phyloP scores from a whole-genome alignment of 2,329 filamentous ascomycete species.

The Nemania serpens region DNA sequence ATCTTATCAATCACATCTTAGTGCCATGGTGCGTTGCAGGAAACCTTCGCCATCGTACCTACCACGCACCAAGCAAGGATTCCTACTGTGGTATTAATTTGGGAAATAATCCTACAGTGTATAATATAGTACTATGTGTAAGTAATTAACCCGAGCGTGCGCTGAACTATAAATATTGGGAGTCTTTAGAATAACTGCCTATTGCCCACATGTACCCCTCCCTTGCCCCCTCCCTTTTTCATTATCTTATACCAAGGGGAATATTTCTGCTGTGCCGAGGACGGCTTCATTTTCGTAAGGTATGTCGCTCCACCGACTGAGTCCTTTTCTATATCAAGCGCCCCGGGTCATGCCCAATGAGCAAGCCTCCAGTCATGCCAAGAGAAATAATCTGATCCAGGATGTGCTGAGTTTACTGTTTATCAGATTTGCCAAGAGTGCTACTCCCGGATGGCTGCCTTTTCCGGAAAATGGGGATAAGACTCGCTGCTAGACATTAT shows the following conservation, averaged over 20 bases:
- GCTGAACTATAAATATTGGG: no score
- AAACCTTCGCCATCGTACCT: background rate
- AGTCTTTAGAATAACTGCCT: no score
- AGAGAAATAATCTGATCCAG: slow-evolving; percentile 23
- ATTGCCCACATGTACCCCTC: no score
- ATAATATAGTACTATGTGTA: no score
- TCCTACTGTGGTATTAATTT: no score
- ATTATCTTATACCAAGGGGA: no score
- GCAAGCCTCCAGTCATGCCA: background rate
- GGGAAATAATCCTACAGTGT: no score
- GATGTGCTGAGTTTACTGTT: slow-evolving; percentile 1
- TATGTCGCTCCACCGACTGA: background rate
- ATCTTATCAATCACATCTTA: slow-evolving; percentile 22
- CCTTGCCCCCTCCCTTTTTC: no score
- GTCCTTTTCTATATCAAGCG: background rate
- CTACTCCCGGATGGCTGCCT: background rate
- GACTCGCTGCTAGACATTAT: no score
- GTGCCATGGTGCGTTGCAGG: background rate
- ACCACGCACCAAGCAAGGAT: background rate
- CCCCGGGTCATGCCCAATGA: slow-evolving; percentile 2
- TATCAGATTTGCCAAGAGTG: slow-evolving; percentile 14
- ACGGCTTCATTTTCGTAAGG: background rate
- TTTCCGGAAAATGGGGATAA: background rate
- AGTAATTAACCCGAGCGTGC: no score
- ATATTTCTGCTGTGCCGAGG: no score